These are phyloP conservation scores for Chiua virens DNA, from an alignment of 768 basidiomycete species.

Conservation along the genomic window DNA sequence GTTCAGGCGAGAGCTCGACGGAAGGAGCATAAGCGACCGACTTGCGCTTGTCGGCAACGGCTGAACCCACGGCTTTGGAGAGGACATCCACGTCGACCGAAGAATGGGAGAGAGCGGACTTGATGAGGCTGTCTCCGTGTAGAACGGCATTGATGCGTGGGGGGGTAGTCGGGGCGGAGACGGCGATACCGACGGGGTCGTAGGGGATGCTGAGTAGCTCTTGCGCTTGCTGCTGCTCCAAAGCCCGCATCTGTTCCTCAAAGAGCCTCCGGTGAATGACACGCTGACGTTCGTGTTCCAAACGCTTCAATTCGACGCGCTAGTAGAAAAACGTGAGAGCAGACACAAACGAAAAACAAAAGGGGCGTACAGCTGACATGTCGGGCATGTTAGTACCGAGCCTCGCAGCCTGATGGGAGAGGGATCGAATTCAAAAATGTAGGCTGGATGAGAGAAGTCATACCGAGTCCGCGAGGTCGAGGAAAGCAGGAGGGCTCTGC, in stretches of 20 bases:
- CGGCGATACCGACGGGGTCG: slow-evolving; percentile 67
- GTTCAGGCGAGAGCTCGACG: slow-evolving; percentile 72
- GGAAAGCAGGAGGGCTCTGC: slow-evolving; percentile 88
- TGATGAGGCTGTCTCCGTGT: slow-evolving; percentile 52
- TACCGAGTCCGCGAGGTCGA: slow-evolving; percentile 93
- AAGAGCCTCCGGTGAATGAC: slow-evolving; percentile 83
- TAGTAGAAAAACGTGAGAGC: slow-evolving; percentile 30
- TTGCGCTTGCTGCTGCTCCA: slow-evolving; percentile 89
- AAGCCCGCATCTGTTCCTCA: slow-evolving; percentile 93
- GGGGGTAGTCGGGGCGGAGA: slow-evolving; percentile 86
- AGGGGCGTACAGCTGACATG: slow-evolving; percentile 70
- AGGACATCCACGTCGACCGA: slow-evolving; percentile 61
- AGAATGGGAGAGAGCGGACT: slow-evolving; percentile 46
- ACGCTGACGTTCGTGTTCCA: slow-evolving; percentile 86
- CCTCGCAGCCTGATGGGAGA: slow-evolving; percentile 63
- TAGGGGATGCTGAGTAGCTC: slow-evolving; percentile 77
- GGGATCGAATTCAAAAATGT: slow-evolving; percentile 2
- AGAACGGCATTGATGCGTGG: slow-evolving; percentile 76
- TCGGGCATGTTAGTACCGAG: slow-evolving; percentile 86
- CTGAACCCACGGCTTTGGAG: slow-evolving; percentile 67
- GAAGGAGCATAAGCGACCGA: slow-evolving; percentile 84
- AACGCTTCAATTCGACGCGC: slow-evolving; percentile 88
- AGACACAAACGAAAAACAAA: background rate
- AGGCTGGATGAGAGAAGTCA: slow-evolving; percentile 34
- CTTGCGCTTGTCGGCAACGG: slow-evolving; percentile 75